A percentile compares a stretch with the other conserved stretches of the same genome.
These are phyloP conservation scores for Lentinula sp. DNA, from an alignment of 768 basidiomycete genomes.

Conservation along the genomic window DNA sequence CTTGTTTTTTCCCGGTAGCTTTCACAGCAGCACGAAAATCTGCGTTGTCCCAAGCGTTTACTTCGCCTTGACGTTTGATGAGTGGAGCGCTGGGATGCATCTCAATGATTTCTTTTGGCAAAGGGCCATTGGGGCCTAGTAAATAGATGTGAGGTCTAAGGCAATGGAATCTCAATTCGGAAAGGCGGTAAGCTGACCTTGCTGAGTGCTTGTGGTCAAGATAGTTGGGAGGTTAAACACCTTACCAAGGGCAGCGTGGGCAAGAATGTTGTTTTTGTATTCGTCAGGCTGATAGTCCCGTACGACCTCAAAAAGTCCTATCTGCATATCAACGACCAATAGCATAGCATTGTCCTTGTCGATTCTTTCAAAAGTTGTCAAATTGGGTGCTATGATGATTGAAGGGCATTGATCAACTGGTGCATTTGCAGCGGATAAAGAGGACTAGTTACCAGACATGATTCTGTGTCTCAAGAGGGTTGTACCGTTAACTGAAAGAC, in stretches of 20 bases:
- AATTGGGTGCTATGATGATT: no score
- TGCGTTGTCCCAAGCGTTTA: constrained; percentile 46
- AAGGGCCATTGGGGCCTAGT: constrained; percentile 41
- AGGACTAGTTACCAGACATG: no score
- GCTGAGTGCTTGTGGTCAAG: constrained; percentile 38
- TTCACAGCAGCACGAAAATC: constrained; percentile 40
- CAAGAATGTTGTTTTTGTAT: constrained; percentile 38
- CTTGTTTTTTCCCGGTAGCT: constrained; percentile 42
- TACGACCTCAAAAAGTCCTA: constrained; percentile 40
- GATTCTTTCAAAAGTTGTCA: constrained; percentile 17
- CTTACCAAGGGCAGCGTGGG: constrained; percentile 39
- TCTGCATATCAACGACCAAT: constrained; percentile 44
- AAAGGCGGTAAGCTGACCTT: constrained; percentile 20
- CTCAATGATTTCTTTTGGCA: constrained; percentile 35
- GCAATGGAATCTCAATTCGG: not conserved
- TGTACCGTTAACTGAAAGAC: no score
- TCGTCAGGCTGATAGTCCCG: constrained; percentile 32
- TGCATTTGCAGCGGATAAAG: no score
- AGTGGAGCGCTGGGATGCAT: constrained; percentile 39
- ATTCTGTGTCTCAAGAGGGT: no score
- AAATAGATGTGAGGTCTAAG: not conserved
- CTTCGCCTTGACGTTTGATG: constrained; percentile 42
- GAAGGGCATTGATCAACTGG: no score
- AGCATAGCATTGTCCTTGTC: constrained; percentile 37
- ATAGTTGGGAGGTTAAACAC: constrained; percentile 40